Evolutionary conservation across 805 yeast species (phyloP).

Genomic region (Candida vaughaniae): DNA sequence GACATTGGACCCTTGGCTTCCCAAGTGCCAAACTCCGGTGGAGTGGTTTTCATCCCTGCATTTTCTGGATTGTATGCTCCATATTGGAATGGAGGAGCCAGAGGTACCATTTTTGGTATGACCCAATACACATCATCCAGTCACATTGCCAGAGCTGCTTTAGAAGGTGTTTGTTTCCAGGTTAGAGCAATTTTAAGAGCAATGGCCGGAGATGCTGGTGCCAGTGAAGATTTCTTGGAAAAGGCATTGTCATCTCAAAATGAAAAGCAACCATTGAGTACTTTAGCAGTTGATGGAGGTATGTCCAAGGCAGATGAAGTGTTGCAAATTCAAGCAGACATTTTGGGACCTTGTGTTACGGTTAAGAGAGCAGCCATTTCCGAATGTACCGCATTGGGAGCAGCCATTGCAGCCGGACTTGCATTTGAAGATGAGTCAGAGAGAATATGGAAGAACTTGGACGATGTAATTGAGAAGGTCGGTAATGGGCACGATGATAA

Average conservation of each 20-base stretch:
- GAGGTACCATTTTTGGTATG: constrained; percentile 91
- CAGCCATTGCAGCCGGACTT: constrained; percentile 93
- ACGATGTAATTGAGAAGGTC: constrained; percentile 55
- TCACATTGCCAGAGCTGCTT: constrained; percentile 91
- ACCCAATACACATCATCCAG: constrained; percentile 90
- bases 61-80: constrained; percentile 94
- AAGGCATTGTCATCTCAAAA: constrained; percentile 47
- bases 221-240: constrained; percentile 56
- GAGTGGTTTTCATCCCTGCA: constrained; percentile 93
- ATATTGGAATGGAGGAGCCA: constrained; percentile 89
- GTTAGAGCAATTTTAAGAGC: constrained; percentile 87
- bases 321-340: constrained; percentile 91
- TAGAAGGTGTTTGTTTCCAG: constrained; percentile 94
- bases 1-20: constrained; percentile 91
- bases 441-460: constrained; percentile 72
- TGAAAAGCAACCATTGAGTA: constrained; percentile 44
- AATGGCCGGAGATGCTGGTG: constrained; percentile 83
- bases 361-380: constrained; percentile 78
- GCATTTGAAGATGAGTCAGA: constrained; percentile 46
- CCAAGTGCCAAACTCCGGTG: constrained; percentile 77
- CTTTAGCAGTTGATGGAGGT: constrained; percentile 89
- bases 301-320: constrained; percentile 89
- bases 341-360: constrained; percentile 81
- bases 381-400: constrained; percentile 94
- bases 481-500: constrained; percentile 28